Base-by-base conservation (phyloP, 2,329 filamentous ascomycete species). In the Pseudogymnoascus sp. region DNA sequence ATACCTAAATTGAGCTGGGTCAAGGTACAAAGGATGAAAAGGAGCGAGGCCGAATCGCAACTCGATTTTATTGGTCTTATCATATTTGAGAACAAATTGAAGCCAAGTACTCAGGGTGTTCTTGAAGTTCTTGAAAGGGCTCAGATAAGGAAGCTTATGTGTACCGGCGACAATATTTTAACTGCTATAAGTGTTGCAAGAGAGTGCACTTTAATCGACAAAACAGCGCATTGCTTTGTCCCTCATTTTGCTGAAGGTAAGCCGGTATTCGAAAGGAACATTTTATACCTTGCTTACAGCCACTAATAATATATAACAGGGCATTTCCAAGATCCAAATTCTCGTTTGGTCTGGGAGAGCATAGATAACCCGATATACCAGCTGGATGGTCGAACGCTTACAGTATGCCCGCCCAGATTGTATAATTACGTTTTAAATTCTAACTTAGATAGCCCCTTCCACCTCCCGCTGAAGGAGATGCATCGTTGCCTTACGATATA, bases 31-130 rank as follows among this genome's bases (percentile, higher is more conserved):
- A 96, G 96, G 77, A 93, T 97, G 88, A 89, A 86, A 69, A 88
- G 95, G 31, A 79, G 86, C 40, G 90, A 97, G 62, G 93, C 90
- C 7, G 95, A 99, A 75, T 88, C 85, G 2, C 81, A 86, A 33
- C 82, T 99, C 10, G 86, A 93, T 53, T 97, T 99, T 72, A 83
- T 93, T 37, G 95, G 95, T 4, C 99, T 99, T 76, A 97, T 99
- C 72, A 88, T 99, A 62, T 99, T 99, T 70, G 95, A 99, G 77
- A 99, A 99, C 78, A 99, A 99, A 76, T 79, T 99, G 65, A 99
- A 99, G 75, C 87, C 90, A 1, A 92, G 85, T 19, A 97, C 93
- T 0, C 83, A 90, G 1, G 83, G 82, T 1, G 89, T 97, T 35
- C 85, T 99, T 26, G 83, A 89, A 63, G 93, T 97, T 76, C 82